These are phyloP conservation scores for Aspergillus sp. DNA, from an alignment of 2,329 filamentous ascomycete species.

Conservation along the genomic window DNA sequence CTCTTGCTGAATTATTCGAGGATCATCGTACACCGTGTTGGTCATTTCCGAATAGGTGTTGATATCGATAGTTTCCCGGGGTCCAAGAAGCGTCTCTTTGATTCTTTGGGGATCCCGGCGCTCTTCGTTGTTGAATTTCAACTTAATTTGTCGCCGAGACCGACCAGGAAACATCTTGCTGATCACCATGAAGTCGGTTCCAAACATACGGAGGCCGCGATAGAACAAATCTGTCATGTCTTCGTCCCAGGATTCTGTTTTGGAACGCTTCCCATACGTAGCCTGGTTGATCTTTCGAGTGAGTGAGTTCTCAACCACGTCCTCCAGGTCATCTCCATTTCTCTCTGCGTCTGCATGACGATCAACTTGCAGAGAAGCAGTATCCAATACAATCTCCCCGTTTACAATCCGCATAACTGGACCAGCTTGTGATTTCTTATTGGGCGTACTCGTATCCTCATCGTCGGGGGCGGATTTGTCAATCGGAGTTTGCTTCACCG, in stretches of 20 bases:
- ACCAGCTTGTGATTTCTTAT: constrained; percentile 35
- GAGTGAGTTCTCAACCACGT: constrained; percentile 48
- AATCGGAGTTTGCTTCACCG: constrained; percentile 29
- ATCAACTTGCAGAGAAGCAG: constrained; percentile 54
- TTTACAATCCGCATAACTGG: constrained; percentile 56
- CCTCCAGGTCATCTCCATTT: constrained; percentile 47
- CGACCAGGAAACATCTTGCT: constrained; percentile 61
- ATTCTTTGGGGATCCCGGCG: constrained; percentile 55
- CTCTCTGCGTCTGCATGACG: constrained; percentile 54
- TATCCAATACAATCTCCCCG: constrained; percentile 57
- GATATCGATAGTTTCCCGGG: constrained; percentile 45
- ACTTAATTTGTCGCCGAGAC: constrained; percentile 62
- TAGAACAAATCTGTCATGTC: constrained; percentile 63
- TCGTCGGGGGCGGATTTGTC: constrained; percentile 22
- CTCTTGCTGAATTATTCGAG: constrained; percentile 39
- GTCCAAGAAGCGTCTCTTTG: constrained; percentile 51
- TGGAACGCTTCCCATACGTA: constrained; percentile 51
- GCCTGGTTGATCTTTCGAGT: constrained; percentile 49
- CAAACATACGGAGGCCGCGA: constrained; percentile 61
- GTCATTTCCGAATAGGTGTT: constrained; percentile 48
- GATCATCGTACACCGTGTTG: constrained; percentile 45
- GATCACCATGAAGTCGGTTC: constrained; percentile 66
- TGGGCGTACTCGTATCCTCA: constrained; percentile 17
- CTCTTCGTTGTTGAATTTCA: constrained; percentile 64
- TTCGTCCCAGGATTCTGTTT: constrained; percentile 57